A percentile compares a stretch with the other conserved stretches of the same genome.
These are phyloP conservation scores for Hypsizygus ulmarius DNA, from an alignment of 1,284 basidiomycete genomes.

Conservation along the genomic window DNA sequence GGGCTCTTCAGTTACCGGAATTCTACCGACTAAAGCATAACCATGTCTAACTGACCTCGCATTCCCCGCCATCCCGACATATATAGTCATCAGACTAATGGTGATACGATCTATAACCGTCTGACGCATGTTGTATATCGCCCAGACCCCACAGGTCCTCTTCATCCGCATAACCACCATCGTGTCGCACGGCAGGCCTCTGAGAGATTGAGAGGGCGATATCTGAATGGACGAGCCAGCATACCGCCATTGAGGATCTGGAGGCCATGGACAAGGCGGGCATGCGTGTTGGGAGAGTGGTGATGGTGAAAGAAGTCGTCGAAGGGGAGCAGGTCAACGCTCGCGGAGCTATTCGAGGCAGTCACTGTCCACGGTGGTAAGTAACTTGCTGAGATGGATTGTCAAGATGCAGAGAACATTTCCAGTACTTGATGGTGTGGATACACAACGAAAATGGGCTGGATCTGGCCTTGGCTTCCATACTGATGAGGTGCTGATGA, in stretches of 20 bases:
- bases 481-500: constrained; percentile 55
- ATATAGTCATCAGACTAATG: constrained; percentile 72
- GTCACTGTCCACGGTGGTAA: constrained; percentile 44
- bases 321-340: constrained; percentile 53
- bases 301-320: constrained; percentile 58
- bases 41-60: constrained; percentile 52
- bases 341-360: constrained; percentile 56
- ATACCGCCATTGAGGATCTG: constrained; percentile 44
- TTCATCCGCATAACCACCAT: constrained; percentile 58
- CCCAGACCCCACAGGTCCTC: constrained; percentile 53
- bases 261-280: constrained; percentile 41
- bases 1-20: constrained; percentile 69
- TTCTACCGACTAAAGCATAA: constrained; percentile 71
- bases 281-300: constrained; percentile 63
- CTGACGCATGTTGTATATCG: constrained; percentile 61
- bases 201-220: constrained; percentile 66
- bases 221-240: constrained; percentile 51
- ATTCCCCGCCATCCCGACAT: constrained; percentile 43
- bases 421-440: constrained; percentile 56
- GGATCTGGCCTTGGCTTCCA: constrained; percentile 65
- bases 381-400: constrained; percentile 42
- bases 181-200: constrained; percentile 54
- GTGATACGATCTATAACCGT: constrained; percentile 63
- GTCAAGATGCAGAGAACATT: constrained; percentile 66
- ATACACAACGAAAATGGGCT: constrained; percentile 59